phyloP scores from a whole-genome alignment of 805 yeast species.

The Dipodascus albidus region DNA sequence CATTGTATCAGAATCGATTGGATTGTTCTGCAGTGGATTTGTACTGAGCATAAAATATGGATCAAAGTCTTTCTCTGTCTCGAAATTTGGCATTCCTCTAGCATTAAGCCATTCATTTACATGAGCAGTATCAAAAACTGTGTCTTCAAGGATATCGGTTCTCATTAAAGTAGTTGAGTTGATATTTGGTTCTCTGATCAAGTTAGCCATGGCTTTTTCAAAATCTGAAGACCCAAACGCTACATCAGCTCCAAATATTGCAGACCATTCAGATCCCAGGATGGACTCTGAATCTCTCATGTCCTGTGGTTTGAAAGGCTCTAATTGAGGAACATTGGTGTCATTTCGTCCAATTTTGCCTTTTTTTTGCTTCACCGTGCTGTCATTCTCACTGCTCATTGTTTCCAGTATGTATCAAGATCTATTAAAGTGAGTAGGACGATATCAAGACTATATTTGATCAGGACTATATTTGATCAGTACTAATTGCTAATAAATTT shows the following conservation, averaged over 20 bases:
- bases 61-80: background rate
- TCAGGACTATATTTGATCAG: background rate
- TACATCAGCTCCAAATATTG: slow-evolving; percentile 38
- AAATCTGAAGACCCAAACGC: slow-evolving; percentile 47
- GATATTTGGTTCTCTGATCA: slow-evolving; percentile 75
- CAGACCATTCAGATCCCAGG: slow-evolving; percentile 54
- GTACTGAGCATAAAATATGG: slow-evolving; percentile 11
- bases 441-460: background rate
- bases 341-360: background rate
- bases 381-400: background rate
- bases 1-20: slow-evolving; percentile 29
- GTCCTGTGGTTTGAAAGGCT: slow-evolving; percentile 23
- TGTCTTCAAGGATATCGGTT: slow-evolving; percentile 51
- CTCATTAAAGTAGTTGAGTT: slow-evolving; percentile 85
- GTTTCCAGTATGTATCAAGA: too few relatives aligned
- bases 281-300: slow-evolving; percentile 31
- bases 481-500: background rate
- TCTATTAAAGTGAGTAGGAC: too few relatives aligned
- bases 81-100: background rate
- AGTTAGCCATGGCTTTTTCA: slow-evolving; percentile 64
- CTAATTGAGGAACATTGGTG: slow-evolving; percentile 4
- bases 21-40: slow-evolving; percentile 16
- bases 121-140: slow-evolving; percentile 7
- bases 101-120: background rate
- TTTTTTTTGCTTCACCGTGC: background rate